These are phyloP conservation scores for Aspergillus bombycis DNA, from an alignment of 2,329 filamentous ascomycete species.

Conservation along the genomic window DNA sequence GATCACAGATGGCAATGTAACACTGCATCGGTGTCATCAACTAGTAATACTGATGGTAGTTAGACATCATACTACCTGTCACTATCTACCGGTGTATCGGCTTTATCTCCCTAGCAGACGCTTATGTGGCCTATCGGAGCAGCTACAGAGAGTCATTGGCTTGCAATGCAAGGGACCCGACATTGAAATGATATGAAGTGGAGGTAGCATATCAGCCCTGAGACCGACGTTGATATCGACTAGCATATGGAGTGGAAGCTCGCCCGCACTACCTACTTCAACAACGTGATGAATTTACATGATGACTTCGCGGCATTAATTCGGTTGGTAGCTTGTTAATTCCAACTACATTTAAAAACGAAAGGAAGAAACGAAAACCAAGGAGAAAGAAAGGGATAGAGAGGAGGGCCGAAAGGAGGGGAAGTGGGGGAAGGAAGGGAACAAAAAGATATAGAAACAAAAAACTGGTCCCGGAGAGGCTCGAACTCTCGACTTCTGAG, in stretches of 20 bases:
- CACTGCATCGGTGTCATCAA: background rate
- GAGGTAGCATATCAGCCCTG: background rate
- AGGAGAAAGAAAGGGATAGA: too few relatives aligned
- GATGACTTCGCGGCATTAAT: too few relatives aligned
- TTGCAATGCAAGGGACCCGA: background rate
- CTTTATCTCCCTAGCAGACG: too few relatives aligned
- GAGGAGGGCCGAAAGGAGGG: too few relatives aligned
- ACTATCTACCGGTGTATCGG: background rate
- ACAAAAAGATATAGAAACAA: background rate
- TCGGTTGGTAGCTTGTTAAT: too few relatives aligned
- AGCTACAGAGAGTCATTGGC: background rate
- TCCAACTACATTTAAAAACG: too few relatives aligned
- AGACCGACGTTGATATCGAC: background rate
- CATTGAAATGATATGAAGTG: background rate
- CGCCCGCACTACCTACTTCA: too few relatives aligned
- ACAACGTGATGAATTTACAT: too few relatives aligned
- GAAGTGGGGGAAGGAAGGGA: background rate
- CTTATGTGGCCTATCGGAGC: background rate
- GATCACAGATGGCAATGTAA: background rate
- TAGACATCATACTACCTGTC: background rate
- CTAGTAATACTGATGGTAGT: background rate
- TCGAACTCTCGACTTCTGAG: conserved; percentile 7
- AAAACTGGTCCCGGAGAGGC: conserved; percentile 1
- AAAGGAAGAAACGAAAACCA: too few relatives aligned
- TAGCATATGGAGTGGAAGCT: too few relatives aligned